phyloP scores from a whole-genome alignment of 495 filamentous ascomycete species.

The Neurospora sp. region DNA sequence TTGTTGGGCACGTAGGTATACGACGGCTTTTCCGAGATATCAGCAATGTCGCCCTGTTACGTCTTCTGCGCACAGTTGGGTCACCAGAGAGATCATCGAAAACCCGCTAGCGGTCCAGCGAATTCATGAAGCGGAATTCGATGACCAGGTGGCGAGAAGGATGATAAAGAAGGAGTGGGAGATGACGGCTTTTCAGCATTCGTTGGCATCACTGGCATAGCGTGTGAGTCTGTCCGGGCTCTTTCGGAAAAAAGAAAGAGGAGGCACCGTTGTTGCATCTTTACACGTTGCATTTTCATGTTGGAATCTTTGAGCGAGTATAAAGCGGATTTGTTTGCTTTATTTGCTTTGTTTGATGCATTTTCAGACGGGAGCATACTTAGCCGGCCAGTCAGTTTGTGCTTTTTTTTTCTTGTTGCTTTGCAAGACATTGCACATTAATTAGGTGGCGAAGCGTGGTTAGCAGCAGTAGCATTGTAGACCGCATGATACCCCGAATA shows the following conservation, averaged over 20 bases:
- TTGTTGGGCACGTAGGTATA: background rate
- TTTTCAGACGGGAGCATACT: background rate
- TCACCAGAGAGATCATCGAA: too few species aligned
- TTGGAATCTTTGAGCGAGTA: background rate
- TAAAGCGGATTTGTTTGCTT: background rate
- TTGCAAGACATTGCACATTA: background rate
- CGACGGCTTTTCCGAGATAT: background rate
- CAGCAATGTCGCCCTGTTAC: background rate
- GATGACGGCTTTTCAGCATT: background rate
- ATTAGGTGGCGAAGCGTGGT: background rate
- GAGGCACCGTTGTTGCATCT: background rate
- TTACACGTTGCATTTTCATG: background rate
- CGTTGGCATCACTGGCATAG: background rate
- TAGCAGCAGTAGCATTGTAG: background rate
- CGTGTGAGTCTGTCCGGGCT: background rate
- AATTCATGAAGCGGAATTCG: background rate
- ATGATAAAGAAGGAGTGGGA: background rate
- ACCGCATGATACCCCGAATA: background rate
- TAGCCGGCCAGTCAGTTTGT: background rate
- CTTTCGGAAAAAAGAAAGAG: background rate
- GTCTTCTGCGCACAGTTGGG: background rate
- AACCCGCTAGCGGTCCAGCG: background rate
- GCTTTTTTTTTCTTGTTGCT: background rate
- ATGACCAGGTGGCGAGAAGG: background rate
- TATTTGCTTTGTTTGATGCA: background rate